These are phyloP conservation scores for Dichotomopilus funicola DNA, from an alignment of 2,329 filamentous ascomycete species.

Conservation along the genomic window DNA sequence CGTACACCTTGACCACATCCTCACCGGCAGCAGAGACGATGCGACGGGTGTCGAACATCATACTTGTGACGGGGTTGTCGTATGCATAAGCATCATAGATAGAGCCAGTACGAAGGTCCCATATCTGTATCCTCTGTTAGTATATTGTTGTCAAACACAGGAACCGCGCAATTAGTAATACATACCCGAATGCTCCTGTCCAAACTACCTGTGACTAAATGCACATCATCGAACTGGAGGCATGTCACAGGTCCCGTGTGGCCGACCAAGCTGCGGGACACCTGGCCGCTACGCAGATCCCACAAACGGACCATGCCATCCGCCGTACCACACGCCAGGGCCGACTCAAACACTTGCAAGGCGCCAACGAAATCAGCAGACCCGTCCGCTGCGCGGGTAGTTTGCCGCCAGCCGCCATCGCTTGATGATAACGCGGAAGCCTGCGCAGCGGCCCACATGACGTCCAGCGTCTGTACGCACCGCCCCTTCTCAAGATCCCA, in stretches of 20 bases:
- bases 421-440: constrained; percentile 62
- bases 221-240: constrained; percentile 92
- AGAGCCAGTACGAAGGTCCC: constrained; percentile 93
- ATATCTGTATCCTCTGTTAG: constrained; percentile 60
- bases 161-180: not conserved
- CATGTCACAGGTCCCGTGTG: constrained; percentile 93
- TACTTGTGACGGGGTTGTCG: constrained; percentile 82
- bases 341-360: constrained; percentile 91
- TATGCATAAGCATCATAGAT: constrained; percentile 97
- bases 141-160: not conserved
- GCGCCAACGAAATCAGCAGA: constrained; percentile 90
- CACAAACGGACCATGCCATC: constrained; percentile 96
- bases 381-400: constrained; percentile 64
- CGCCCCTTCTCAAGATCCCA: constrained; percentile 98
- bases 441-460: constrained; percentile 95
- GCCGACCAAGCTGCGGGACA: constrained; percentile 91
- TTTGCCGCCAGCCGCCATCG: constrained; percentile 65
- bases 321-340: constrained; percentile 89
- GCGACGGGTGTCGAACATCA: constrained; percentile 91
- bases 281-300: constrained; percentile 93
- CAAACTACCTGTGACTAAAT: constrained; percentile 85
- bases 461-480: constrained; percentile 93
- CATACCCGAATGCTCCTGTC: constrained; percentile 92
- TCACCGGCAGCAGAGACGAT: constrained; percentile 90
- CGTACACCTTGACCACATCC: constrained; percentile 94